Percentiles rank a stretch among this genome's conserved stretches.
phyloP scores from a whole-genome alignment of 495 filamentous ascomycete species.

The Tuber umbilicatum region DNA sequence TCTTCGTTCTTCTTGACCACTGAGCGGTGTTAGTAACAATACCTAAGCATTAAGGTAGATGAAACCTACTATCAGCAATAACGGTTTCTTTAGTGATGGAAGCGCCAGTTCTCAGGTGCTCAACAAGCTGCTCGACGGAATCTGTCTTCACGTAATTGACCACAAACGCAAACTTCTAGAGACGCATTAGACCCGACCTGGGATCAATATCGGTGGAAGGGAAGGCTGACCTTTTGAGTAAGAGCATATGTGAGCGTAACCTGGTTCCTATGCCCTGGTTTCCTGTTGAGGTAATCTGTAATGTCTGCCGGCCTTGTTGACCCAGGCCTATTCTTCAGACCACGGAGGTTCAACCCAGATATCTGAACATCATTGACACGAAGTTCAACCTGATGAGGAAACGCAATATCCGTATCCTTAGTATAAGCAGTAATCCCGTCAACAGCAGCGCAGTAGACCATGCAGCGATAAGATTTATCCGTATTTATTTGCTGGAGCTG shows the following conservation, averaged over 20 bases:
- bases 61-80: slow-evolving; percentile 68
- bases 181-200: slow-evolving; percentile 14
- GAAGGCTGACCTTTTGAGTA: slow-evolving; percentile 64
- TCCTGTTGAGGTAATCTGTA: slow-evolving; percentile 63
- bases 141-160: slow-evolving; percentile 67
- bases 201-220: slow-evolving; percentile 2
- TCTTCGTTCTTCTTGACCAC: slow-evolving; percentile 78
- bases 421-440: slow-evolving; percentile 53
- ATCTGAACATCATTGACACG: slow-evolving; percentile 76
- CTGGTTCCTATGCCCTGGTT: slow-evolving; percentile 61
- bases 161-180: slow-evolving; percentile 68
- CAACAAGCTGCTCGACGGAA: slow-evolving; percentile 65
- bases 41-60: neutral
- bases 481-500: slow-evolving; percentile 43
- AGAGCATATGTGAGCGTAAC: slow-evolving; percentile 86
- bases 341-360: slow-evolving; percentile 73
- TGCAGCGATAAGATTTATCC: slow-evolving; percentile 51
- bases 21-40: slow-evolving; percentile 43
- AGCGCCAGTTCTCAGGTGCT: slow-evolving; percentile 57
- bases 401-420: slow-evolving; percentile 63
- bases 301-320: slow-evolving; percentile 90
- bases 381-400: slow-evolving; percentile 85
- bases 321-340: slow-evolving; percentile 89
- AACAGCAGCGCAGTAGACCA: slow-evolving; percentile 71
- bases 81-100: slow-evolving; percentile 76